Conservation (phyloP, 768 basidiomycete genomes). For the Rhodotorula diobovata region DNA sequence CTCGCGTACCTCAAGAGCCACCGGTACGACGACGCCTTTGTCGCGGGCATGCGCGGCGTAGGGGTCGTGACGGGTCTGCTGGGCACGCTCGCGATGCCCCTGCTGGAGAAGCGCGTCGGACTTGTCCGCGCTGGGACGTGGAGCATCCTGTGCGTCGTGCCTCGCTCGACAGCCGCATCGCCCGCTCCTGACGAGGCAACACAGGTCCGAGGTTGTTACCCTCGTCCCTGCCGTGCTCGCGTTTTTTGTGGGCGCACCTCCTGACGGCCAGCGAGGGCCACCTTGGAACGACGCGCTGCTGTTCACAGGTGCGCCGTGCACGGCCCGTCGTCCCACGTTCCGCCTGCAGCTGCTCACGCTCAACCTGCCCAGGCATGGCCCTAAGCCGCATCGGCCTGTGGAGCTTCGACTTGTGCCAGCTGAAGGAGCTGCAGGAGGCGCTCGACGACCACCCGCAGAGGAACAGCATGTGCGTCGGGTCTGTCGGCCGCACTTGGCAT, state of each 20-base stretch:
- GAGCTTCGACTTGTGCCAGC: slow-evolving; percentile 57
- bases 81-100: slow-evolving; percentile 53
- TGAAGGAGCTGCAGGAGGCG: slow-evolving; percentile 54
- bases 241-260: slow-evolving; percentile 47
- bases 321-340: no score
- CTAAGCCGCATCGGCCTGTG: slow-evolving; percentile 54
- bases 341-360: background rate
- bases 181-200: background rate
- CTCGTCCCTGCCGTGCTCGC: slow-evolving; percentile 53
- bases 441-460: slow-evolving; percentile 52
- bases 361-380: slow-evolving; percentile 46
- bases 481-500: background rate
- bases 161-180: no score
- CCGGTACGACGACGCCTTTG: slow-evolving; percentile 53
- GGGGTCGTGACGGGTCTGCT: slow-evolving; percentile 51
- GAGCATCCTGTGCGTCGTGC: slow-evolving; percentile 52
- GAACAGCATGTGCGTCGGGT: slow-evolving; percentile 49
- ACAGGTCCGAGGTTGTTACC: slow-evolving; percentile 51
- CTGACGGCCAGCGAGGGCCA: slow-evolving; percentile 36
- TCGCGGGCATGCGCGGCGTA: slow-evolving; percentile 54
- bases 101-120: slow-evolving; percentile 52
- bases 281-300: slow-evolving; percentile 51
- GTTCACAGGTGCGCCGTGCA: slow-evolving; percentile 51
- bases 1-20: slow-evolving; percentile 55
- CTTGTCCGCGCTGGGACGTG: slow-evolving; percentile 55